A percentile compares a stretch with the other conserved stretches of the same genome.
phyloP scores from a whole-genome alignment of 257 asterid genomes.

The Solanum ossicruentum region DNA sequence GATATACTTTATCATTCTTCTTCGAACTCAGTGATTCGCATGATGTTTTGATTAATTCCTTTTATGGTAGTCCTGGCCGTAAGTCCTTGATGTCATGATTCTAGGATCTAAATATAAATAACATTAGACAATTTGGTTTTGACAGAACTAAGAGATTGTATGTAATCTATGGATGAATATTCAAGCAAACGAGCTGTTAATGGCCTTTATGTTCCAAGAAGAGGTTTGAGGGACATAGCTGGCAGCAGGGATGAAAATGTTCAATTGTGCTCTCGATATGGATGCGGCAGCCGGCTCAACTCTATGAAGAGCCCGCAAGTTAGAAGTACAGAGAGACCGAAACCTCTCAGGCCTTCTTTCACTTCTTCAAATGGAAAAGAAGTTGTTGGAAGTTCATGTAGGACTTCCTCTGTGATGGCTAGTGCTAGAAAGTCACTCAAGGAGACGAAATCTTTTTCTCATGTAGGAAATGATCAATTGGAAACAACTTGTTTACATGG shows the following conservation, averaged over 20 bases:
- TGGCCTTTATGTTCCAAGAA: slow-evolving; percentile 24
- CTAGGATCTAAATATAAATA: not conserved
- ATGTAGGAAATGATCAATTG: slow-evolving; percentile 13
- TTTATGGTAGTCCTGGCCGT: not conserved
- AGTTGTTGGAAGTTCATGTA: slow-evolving; percentile 22
- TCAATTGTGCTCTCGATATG: slow-evolving; percentile 65
- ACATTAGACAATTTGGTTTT: not conserved
- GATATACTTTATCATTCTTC: not conserved
- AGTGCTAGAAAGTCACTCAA: slow-evolving; percentile 11
- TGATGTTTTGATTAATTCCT: not conserved
- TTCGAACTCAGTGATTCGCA: not conserved
- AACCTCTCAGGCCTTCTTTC: slow-evolving; percentile 21
- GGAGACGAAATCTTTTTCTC: slow-evolving; percentile 19
- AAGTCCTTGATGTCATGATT: not conserved
- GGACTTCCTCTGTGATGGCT: slow-evolving; percentile 1
- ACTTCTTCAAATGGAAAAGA: slow-evolving; percentile 32
- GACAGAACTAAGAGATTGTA: not conserved
- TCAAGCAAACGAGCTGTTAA: slow-evolving; percentile 29
- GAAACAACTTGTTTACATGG: slow-evolving; percentile 18
- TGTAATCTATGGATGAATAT: slow-evolving; percentile 27
- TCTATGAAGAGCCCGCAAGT: slow-evolving; percentile 7
- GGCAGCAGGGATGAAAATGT: slow-evolving; percentile 24
- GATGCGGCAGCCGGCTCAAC: slow-evolving; percentile 73
- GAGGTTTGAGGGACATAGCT: slow-evolving; percentile 22
- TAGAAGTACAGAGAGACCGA: slow-evolving; percentile 32